Conservation (phyloP, 257 asterid species). For the Apocynum venetum region DNA sequence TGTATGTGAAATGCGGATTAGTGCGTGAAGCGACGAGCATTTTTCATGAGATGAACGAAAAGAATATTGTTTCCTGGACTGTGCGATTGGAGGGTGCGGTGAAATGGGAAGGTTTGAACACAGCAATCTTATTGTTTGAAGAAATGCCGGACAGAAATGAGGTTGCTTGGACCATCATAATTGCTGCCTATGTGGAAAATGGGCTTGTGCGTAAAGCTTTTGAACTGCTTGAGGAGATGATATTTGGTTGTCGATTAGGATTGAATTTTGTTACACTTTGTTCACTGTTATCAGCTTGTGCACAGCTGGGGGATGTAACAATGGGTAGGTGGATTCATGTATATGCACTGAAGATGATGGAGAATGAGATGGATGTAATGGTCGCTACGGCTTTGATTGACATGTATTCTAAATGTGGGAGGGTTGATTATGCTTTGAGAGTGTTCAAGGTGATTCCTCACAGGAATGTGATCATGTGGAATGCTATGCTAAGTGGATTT, state of each 20-base stretch:
- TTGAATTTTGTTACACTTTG: constrained; percentile 48
- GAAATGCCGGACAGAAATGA: constrained; percentile 69
- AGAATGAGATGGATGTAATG: constrained; percentile 38
- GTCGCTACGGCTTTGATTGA: constrained; percentile 65
- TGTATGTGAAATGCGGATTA: constrained; percentile 66
- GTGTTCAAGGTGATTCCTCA: constrained; percentile 42
- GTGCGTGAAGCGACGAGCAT: constrained; percentile 37
- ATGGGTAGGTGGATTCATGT: constrained; percentile 69
- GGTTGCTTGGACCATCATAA: constrained; percentile 67
- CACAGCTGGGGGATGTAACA: constrained; percentile 50
- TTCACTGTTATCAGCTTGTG: constrained; percentile 61
- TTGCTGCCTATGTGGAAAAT: constrained; percentile 47
- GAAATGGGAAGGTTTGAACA: constrained; percentile 55
- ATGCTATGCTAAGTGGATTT: constrained; percentile 68
- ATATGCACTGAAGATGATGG: constrained; percentile 41
- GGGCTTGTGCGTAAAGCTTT: constrained; percentile 51
- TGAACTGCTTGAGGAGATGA: constrained; percentile 48
- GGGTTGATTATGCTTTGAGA: constrained; percentile 40
- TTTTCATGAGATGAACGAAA: constrained; percentile 53
- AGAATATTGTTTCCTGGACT: constrained; percentile 78
- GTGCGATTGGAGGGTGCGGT: constrained; percentile 59
- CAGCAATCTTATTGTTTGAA: constrained; percentile 53
- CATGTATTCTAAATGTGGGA: constrained; percentile 89
- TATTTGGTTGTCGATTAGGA: constrained; percentile 32
- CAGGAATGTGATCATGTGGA: constrained; percentile 59